These are phyloP conservation scores for Ascoidea tarda DNA, from an alignment of 805 yeast genomes.

Conservation along the genomic window DNA sequence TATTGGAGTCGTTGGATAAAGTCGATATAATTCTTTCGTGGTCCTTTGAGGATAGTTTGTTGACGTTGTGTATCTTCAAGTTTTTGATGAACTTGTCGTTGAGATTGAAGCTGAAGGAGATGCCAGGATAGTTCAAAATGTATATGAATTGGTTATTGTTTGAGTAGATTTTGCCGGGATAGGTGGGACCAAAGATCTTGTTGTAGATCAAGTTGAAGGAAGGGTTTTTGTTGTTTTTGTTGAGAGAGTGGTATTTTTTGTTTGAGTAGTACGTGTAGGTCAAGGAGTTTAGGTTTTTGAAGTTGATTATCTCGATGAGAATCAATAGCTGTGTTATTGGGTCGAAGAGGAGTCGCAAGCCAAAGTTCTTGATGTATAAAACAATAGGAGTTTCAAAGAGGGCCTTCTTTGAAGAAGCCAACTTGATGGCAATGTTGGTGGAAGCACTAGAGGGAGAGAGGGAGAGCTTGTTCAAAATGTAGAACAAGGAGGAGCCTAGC, in stretches of 20 bases:
- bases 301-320: constrained; percentile 7
- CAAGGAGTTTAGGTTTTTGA: neutral
- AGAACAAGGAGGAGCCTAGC: neutral
- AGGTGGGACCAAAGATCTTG: constrained; percentile 43
- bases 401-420: constrained; percentile 2
- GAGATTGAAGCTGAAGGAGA: constrained; percentile 10
- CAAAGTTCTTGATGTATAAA: constrained; percentile 5
- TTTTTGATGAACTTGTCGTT: neutral
- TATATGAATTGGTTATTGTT: constrained; percentile 22
- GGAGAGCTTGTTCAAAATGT: too few species aligned
- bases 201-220: constrained; percentile 31
- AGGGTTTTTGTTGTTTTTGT: constrained; percentile 3
- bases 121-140: constrained; percentile 38
- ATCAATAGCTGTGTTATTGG: constrained; percentile 4
- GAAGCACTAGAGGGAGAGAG: neutral
- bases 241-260: neutral
- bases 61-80: too few species aligned
- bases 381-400: constrained; percentile 7
- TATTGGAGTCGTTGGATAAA: neutral
- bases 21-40: constrained; percentile 17
- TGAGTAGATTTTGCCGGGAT: constrained; percentile 29
- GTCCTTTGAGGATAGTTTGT: neutral
- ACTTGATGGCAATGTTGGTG: constrained; percentile 1
- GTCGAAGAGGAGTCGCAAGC: constrained; percentile 6
- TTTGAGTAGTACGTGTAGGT: constrained; percentile 2